Evolutionary conservation across 306 rosid species (phyloP), one percentile per base, ranked within the genome.

Genomic region (Rosa lucieae): DNA sequence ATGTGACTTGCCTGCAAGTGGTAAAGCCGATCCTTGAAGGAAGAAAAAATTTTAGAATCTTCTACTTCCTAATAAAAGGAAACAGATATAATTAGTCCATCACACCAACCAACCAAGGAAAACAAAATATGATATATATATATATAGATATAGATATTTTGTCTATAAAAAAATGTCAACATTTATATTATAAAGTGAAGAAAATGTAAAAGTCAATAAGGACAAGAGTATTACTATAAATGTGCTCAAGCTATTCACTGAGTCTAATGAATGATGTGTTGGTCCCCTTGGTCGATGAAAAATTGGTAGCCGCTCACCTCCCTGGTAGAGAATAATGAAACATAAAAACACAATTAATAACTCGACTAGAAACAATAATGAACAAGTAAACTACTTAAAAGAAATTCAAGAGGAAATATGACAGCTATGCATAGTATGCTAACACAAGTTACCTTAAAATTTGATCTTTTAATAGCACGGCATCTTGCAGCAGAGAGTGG

Each of bases 21-120:
- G 78, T 81, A 83, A 78, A 95, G 98, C 26, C 99, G 92, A 51
- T 91, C 97, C 86, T 88, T 93, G 85, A 93, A 91, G 35, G 98
- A 93, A 80, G 97, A 83, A 80, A 93, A 93, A 40, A 75, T 76
- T 72, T 87, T 87, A 67, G 90, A 75, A 82, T 86, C 90, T 59
- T 83, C 89, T 79, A 81, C 87, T 80, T 87, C 97, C 99, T 95
- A 79, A 78, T 74, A 81, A 68, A 78, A 88, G 73, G 68, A 47
- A 81, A 77, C 75, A 81, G 43, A 49, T 55, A 29, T 23, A 81
- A 67, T 53, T 23, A 56, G 76, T 61, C 17, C 10, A 13, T 51
- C 87, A 49, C 39, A 42, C 67, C 77, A 66, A 62, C 68, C 42
- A 63, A 67, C 46, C 18, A 74, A 65, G 49, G 76, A 78, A 51